Evolutionary conservation across 2,329 filamentous ascomycete species (phyloP).

Genomic region (Aspergillus uvarum): DNA sequence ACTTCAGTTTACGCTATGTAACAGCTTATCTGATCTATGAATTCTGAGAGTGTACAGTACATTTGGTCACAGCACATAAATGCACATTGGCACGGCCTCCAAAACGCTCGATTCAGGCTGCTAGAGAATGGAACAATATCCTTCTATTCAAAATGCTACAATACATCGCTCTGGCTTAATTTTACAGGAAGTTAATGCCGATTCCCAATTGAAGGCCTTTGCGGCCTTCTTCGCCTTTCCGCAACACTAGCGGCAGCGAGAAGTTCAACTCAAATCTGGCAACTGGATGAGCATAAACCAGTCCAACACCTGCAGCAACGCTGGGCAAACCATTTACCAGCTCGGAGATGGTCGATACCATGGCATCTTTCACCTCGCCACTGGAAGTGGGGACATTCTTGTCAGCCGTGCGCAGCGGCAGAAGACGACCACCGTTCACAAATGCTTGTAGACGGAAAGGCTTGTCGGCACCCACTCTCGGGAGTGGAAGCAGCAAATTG

Average conservation of each 20-base stretch:
- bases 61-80: background rate
- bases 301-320: slow-evolving; percentile 78
- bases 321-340: slow-evolving; percentile 76
- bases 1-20: background rate
- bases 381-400: slow-evolving; percentile 50
- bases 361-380: slow-evolving; percentile 46
- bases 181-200: slow-evolving; percentile 88
- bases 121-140: background rate
- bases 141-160: background rate
- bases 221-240: slow-evolving; percentile 79
- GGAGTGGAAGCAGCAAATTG: slow-evolving; percentile 81
- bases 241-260: slow-evolving; percentile 76
- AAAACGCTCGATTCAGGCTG: background rate
- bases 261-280: slow-evolving; percentile 97
- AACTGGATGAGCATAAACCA: slow-evolving; percentile 93
- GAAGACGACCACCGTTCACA: slow-evolving; percentile 81
- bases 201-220: slow-evolving; percentile 96
- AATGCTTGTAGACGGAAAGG: slow-evolving; percentile 87
- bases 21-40: too few species aligned
- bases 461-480: slow-evolving; percentile 75
- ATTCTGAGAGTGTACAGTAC: too few species aligned
- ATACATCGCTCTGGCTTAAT: slow-evolving; percentile 11
- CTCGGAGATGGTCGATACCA: slow-evolving; percentile 64
- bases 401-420: slow-evolving; percentile 66
- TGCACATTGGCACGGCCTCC: background rate